These are phyloP conservation scores for Metschnikowia santaceciliae DNA, from an alignment of 805 yeast species.

Conservation along the genomic window DNA sequence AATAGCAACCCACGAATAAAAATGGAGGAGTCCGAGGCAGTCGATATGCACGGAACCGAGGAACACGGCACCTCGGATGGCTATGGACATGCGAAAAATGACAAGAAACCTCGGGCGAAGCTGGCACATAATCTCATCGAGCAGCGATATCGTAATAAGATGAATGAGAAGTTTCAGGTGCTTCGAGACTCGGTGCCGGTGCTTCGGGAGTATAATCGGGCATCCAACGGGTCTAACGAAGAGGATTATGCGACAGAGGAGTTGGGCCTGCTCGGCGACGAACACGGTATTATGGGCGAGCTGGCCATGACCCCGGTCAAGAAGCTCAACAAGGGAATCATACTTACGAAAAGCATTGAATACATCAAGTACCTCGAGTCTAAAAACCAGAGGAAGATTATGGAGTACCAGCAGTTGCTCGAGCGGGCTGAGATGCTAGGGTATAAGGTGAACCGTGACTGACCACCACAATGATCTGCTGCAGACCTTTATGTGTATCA, in stretches of 20 bases:
- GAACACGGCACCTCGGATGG: neutral
- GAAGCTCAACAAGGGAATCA: constrained; percentile 74
- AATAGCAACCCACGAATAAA: neutral
- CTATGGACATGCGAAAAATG: neutral
- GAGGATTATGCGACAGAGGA: constrained; percentile 11
- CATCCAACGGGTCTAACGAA: neutral
- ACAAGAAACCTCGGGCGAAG: constrained; percentile 21
- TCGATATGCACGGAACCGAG: neutral
- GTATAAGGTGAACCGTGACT: constrained; percentile 1
- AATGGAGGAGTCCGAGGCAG: neutral
- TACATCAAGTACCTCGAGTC: constrained; percentile 69
- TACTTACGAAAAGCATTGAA: constrained; percentile 73
- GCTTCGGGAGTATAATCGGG: constrained; percentile 26
- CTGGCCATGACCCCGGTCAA: constrained; percentile 67
- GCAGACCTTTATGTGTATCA: neutral
- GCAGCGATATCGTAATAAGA: constrained; percentile 41
- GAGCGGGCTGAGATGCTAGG: constrained; percentile 37
- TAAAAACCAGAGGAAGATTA: constrained; percentile 47
- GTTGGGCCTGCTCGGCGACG: constrained; percentile 22
- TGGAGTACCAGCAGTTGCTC: constrained; percentile 50
- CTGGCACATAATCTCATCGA: constrained; percentile 42
- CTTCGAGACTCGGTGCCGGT: constrained; percentile 39
- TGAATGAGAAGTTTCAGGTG: constrained; percentile 38
- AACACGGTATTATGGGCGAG: constrained; percentile 19
- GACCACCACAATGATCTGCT: neutral